Evolutionary conservation across 2,329 filamentous ascomycete genomes (phyloP), one percentile per base, ranked within the genome.

Genomic region (Apiospora pterosperma): DNA sequence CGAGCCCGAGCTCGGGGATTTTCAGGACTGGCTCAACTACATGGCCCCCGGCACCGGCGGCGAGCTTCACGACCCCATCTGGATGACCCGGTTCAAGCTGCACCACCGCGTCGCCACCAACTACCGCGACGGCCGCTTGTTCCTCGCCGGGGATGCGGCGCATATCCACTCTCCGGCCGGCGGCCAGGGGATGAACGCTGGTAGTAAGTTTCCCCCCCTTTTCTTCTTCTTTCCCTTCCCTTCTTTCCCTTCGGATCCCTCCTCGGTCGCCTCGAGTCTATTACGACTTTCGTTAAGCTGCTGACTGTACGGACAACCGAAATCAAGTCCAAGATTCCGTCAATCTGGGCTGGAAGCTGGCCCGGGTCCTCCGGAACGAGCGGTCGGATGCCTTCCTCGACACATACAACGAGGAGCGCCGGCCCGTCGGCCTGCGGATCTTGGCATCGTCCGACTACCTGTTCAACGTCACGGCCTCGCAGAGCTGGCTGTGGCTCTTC

Each of bases 101-200:
- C 78, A 78, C 61, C 79, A 78, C 71, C 76, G 76, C 59, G 73
- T 76, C 0, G 72, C 75, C 4, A 72, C 72, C 28, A 67, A 66
- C 38, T 73, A 84, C 68, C 79, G 80, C 10, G 76, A 78, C 23
- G 80, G 81, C 3, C 79, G 83, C 3, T 76, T 85, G 4, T 82
- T 88, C 55, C 74, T 88, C 0, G 84, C 82, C 2, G 85, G 85
- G 14, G 86, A 88, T 65, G 84, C 85, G 5, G 84, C 83, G 1
- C 85, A 88, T 66, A 84, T 84, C 12, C 84, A 87, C 66, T 84
- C 78, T 39, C 84, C 84, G 0, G 80, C 81, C 0, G 85, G 84
- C 2, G 86, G 83, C 0, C 85, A 86, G 69, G 85, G 85, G 1
- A 84, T 88, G 82, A 87, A 88, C 69, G 82, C 83, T 0, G 84